A percentile compares a stretch with the other conserved stretches of the same genome.
These are phyloP conservation scores for Datura wrightii DNA, from an alignment of 257 asterid genomes.

Conservation along the genomic window DNA sequence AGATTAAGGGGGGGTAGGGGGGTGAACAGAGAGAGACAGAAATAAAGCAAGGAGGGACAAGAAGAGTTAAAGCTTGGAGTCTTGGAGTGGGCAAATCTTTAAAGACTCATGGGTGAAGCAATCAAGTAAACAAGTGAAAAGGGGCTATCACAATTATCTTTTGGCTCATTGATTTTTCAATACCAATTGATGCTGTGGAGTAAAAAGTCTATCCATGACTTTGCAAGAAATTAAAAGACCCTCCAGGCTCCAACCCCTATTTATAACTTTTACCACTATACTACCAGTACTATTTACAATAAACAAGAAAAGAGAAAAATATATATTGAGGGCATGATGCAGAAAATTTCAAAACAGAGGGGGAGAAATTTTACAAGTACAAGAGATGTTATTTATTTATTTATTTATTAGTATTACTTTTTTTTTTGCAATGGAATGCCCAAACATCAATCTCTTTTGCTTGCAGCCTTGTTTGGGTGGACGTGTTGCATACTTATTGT, in stretches of 20 bases:
- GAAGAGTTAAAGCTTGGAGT: slow-evolving; percentile 56
- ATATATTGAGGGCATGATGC: slow-evolving; percentile 20
- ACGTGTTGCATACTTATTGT: slow-evolving; percentile 29
- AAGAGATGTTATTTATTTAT: background rate
- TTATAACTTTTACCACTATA: slow-evolving; percentile 9
- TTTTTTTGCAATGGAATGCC: background rate
- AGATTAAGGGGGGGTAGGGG: too few species aligned
- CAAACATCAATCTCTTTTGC: slow-evolving; percentile 27
- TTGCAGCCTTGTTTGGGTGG: slow-evolving; percentile 25
- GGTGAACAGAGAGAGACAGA: slow-evolving; percentile 17
- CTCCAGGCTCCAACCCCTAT: background rate
- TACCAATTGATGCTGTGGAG: slow-evolving; percentile 35
- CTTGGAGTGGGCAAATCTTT: slow-evolving; percentile 64
- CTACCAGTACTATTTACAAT: background rate
- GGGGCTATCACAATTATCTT: slow-evolving; percentile 20
- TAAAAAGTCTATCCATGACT: slow-evolving; percentile 34
- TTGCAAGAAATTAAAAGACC: background rate
- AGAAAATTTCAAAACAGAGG: background rate
- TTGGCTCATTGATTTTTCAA: slow-evolving; percentile 30
- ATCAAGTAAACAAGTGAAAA: slow-evolving; percentile 39
- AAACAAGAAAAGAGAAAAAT: background rate
- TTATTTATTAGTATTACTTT: too few species aligned
- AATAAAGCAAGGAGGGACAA: slow-evolving; percentile 11
- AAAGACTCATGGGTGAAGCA: slow-evolving; percentile 45
- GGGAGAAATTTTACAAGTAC: background rate